Evolutionary conservation across 805 yeast genomes (phyloP), one percentile per base, ranked within the genome.

Genomic region (Candida insectorum): DNA sequence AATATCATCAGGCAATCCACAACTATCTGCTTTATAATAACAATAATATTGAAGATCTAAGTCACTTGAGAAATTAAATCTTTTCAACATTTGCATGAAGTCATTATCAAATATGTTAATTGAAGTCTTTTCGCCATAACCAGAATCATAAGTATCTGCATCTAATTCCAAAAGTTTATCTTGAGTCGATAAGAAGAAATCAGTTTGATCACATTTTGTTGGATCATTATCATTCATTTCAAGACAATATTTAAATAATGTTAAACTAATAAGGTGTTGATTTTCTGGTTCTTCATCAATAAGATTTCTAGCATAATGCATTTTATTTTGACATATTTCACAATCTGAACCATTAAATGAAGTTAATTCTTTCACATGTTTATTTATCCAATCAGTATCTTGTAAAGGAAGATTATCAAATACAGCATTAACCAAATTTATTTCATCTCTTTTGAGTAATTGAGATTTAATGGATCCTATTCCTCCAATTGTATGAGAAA

Each of bases 1-100:
- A 2, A 79, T 80, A 3, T 78, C 65, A n/a, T 52, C 52, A 4
- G 86, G 87, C 21, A 72, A 57, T 3, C 61, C 50, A 54, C 88
- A 81, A 12, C 49, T 50, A 10, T 37, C 23, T 6, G 12, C 12
- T 30, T 63, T 60, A 37, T 56, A 64, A 54, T 75, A 69, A 52
- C 89, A 81, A 56, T 77, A 76, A 46, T 77, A 77, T 27, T 57
- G 56, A 28, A 64, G 49, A 30, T 63, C 65, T 13, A 55, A 49
- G n/a, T 62, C 61, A 25, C 63, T 60, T 2, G 69, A 58, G 21
- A 50, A 40, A 37, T 65, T 63, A 51, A 65, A 59, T 34, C 52
- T 38, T 34, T 51, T 51, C 41, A 65, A 40, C 54, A 64, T 50
- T 30, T 61, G 61, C 31, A 61, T 44, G 42, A 62, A 65, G 33